Percentiles rank a stretch among this genome's conserved stretches.
Evolutionary conservation across 2,329 filamentous ascomycete genomes (phyloP).

Genomic region (Neopestalotiopsis clavispora): DNA sequence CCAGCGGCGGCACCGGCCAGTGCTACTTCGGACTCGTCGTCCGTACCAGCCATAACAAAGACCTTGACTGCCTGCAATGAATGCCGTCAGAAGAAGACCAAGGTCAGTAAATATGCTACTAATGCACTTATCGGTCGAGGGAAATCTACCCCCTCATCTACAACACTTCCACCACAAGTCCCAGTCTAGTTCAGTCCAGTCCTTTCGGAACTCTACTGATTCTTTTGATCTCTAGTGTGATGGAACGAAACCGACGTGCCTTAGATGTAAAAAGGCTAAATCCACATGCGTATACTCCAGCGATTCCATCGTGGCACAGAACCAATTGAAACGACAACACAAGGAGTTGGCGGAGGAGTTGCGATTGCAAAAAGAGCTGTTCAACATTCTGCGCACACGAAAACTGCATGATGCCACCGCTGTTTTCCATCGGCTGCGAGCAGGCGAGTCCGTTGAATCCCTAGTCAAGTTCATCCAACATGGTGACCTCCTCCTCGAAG

Average conservation of each 20-base stretch:
- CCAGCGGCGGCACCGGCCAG: neutral
- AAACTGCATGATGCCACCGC: neutral
- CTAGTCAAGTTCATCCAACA: constrained; percentile 8
- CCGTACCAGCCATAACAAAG: neutral
- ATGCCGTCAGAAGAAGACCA: neutral
- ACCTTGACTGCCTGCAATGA: neutral
- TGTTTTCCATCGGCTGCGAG: constrained; percentile 6
- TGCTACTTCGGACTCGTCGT: neutral
- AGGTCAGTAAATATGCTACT: neutral
- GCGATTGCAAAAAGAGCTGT: neutral
- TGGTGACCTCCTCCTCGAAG: constrained; percentile 1
- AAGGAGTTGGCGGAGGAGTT: neutral
- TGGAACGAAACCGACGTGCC: neutral
- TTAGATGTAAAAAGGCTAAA: neutral
- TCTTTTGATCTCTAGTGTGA: neutral
- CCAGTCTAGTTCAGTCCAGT: neutral
- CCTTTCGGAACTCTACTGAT: neutral
- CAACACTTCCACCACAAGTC: neutral
- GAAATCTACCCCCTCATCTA: neutral
- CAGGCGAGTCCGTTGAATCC: constrained; percentile 5
- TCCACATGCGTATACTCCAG: constrained; percentile 3
- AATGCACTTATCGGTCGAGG: neutral
- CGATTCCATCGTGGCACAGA: neutral
- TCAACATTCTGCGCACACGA: constrained; percentile 8
- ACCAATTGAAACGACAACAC: neutral